Percentiles rank a stretch among this genome's conserved stretches.
These are phyloP conservation scores for Fusarium verticillioides DNA, from an alignment of 2,329 filamentous ascomycete species.

Conservation along the genomic window DNA sequence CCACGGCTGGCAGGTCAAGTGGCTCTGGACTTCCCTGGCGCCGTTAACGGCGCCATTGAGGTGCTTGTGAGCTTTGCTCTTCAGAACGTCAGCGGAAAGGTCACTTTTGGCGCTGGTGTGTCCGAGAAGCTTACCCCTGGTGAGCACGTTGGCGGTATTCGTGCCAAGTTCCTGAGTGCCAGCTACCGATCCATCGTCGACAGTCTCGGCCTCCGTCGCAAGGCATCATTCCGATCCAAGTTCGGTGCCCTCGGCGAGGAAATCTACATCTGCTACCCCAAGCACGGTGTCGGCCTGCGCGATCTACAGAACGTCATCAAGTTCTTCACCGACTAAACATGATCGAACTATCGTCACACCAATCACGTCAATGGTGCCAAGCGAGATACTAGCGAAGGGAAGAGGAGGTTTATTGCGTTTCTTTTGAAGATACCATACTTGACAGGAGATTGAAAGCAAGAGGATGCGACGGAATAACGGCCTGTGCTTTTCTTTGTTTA, in stretches of 20 bases:
- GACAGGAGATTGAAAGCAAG: conserved; percentile 13
- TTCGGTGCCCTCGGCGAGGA: conserved; percentile 86
- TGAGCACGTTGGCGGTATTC: conserved; percentile 82
- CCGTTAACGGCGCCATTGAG: conserved; percentile 90
- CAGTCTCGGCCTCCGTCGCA: conserved; percentile 83
- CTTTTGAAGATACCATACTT: conserved; percentile 30
- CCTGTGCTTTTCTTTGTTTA: conserved; percentile 8
- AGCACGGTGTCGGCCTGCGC: conserved; percentile 82
- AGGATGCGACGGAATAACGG: conserved; percentile 20
- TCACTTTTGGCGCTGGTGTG: conserved; percentile 91
- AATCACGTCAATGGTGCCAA: background rate
- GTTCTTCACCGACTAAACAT: conserved; percentile 81
- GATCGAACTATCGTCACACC: background rate
- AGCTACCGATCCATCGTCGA: conserved; percentile 86
- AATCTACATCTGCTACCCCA: conserved; percentile 90
- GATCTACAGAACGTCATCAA: conserved; percentile 88
- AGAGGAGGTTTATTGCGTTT: conserved; percentile 6
- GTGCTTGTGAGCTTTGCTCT: conserved; percentile 80
- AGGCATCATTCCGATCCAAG: conserved; percentile 91
- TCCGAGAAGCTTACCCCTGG: conserved; percentile 79
- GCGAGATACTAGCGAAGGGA: conserved; percentile 4
- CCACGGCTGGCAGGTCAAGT: conserved; percentile 94
- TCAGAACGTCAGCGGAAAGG: conserved; percentile 60
- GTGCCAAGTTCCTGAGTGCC: conserved; percentile 82
- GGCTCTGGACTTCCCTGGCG: conserved; percentile 92